Percentiles rank a stretch among this genome's conserved stretches.
Evolutionary conservation across 2,329 filamentous ascomycete species (phyloP).

Genomic region (Hirsutella minnesotensis): DNA sequence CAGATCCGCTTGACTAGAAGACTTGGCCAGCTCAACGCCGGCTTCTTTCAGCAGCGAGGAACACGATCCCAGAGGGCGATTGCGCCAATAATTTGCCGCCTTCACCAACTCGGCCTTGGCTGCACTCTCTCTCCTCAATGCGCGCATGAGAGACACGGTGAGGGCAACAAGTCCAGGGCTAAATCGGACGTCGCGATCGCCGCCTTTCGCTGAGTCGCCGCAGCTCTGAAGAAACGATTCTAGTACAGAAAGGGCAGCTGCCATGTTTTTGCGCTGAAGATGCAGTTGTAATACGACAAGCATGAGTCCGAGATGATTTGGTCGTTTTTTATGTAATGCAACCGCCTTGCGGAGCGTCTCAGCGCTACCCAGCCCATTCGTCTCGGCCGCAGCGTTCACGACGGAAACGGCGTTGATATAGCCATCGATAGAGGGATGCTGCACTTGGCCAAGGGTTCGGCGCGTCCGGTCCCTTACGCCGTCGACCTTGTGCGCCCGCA

Average conservation of each 20-base stretch:
- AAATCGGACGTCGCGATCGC: conserved; percentile 60
- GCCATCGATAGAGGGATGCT: conserved; percentile 15
- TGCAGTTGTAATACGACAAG: conserved; percentile 77
- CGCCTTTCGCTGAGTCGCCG: conserved; percentile 22
- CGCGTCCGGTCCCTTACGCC: conserved; percentile 43
- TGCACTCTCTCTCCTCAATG: conserved; percentile 60
- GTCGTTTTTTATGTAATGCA: conserved; percentile 58
- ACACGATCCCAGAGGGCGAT: conserved; percentile 33
- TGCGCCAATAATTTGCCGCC: conserved; percentile 72
- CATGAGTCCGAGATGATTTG: conserved; percentile 68
- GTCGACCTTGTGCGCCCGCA: conserved; percentile 55
- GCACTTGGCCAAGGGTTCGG: conserved; percentile 20
- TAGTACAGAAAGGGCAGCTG: conserved; percentile 61
- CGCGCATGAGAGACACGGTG: conserved; percentile 65
- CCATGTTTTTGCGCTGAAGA: conserved; percentile 56
- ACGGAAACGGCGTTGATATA: conserved; percentile 32
- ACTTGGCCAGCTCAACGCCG: conserved; percentile 71
- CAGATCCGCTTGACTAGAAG: conserved; percentile 56
- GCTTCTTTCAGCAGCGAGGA: conserved; percentile 68
- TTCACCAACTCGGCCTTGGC: conserved; percentile 64
- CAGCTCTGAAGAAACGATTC: conserved; percentile 65
- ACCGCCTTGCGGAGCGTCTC: conserved; percentile 59
- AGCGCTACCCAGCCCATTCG: conserved; percentile 50
- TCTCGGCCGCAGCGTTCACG: conserved; percentile 60
- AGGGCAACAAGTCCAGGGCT: conserved; percentile 77